Conservation (phyloP, 345 rosid species). For the Gossypium australe region DNA sequence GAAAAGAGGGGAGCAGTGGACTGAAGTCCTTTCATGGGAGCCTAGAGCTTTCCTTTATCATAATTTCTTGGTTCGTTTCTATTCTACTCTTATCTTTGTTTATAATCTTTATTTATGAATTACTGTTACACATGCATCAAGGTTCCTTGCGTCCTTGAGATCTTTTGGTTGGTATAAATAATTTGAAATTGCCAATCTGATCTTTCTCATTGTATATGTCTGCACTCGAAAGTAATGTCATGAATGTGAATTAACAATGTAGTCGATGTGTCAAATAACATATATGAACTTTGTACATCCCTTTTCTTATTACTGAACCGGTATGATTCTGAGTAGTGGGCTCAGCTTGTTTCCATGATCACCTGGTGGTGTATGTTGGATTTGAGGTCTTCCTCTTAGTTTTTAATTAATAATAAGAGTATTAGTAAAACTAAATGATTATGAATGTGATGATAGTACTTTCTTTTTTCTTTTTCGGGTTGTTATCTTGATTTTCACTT, state of each 20-base stretch:
- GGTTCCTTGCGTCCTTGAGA: not conserved
- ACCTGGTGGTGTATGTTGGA: not conserved
- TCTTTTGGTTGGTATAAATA: not conserved
- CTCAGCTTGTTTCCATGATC: not conserved
- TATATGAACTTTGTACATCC: not conserved
- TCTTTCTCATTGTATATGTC: not conserved
- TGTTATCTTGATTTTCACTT: not conserved
- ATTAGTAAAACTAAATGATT: not conserved
- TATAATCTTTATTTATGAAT: not conserved
- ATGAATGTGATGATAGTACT: not conserved
- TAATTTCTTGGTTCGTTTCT: conserved; percentile 65
- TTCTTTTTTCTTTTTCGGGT: not conserved
- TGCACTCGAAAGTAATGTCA: not conserved
- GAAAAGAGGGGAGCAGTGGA: conserved; percentile 74
- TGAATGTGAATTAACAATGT: not conserved
- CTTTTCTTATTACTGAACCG: not conserved
- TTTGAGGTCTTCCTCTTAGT: not conserved
- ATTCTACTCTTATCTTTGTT: not conserved
- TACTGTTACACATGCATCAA: not conserved
- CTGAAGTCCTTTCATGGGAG: conserved; percentile 86
- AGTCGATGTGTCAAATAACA: not conserved
- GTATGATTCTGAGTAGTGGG: not conserved
- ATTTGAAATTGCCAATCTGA: not conserved
- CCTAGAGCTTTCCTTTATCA: conserved; percentile 87
- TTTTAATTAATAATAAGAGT: not conserved